These are phyloP conservation scores for Acanthamoeba lenticulata DNA, from an alignment of 208 protist genomes.

Conservation along the genomic window DNA sequence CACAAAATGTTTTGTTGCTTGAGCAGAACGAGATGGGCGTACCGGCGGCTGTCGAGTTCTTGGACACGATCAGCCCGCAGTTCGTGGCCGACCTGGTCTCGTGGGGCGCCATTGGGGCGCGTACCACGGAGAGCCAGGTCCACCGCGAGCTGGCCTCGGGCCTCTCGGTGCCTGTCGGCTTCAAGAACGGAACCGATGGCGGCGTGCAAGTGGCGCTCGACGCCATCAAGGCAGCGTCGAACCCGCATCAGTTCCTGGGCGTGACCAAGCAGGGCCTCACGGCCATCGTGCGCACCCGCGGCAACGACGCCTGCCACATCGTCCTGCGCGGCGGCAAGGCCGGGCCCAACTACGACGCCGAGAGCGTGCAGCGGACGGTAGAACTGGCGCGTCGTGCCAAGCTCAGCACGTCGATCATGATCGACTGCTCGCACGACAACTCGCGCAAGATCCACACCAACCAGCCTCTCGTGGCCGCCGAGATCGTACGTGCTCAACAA, in stretches of 20 bases:
- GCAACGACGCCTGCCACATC: constrained; percentile 84
- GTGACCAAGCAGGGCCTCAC: constrained; percentile 86
- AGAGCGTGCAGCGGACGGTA: constrained; percentile 55
- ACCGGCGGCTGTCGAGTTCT: constrained; percentile 84
- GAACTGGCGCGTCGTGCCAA: constrained; percentile 54
- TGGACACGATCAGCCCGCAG: constrained; percentile 89
- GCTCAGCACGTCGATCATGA: constrained; percentile 79
- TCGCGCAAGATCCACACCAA: constrained; percentile 82
- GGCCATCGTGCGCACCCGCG: constrained; percentile 84
- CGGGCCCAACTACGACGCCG: constrained; percentile 67
- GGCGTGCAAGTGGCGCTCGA: constrained; percentile 82
- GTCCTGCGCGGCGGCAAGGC: constrained; percentile 81
- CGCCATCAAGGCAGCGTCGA: constrained; percentile 76
- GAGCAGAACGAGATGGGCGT: constrained; percentile 82
- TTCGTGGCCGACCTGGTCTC: constrained; percentile 86
- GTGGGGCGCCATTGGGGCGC: constrained; percentile 87
- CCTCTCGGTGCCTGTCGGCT: constrained; percentile 87
- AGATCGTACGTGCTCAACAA: constrained; percentile 51
- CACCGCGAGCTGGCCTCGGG: constrained; percentile 87
- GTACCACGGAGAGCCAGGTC: constrained; percentile 85
- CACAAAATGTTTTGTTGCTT: neutral
- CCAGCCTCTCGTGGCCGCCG: constrained; percentile 78
- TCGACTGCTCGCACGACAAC: constrained; percentile 87
- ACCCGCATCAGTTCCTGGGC: constrained; percentile 83
- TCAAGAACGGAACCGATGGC: constrained; percentile 88